Conservation (phyloP, 1,284 basidiomycete genomes). For the Melampsora americana region DNA sequence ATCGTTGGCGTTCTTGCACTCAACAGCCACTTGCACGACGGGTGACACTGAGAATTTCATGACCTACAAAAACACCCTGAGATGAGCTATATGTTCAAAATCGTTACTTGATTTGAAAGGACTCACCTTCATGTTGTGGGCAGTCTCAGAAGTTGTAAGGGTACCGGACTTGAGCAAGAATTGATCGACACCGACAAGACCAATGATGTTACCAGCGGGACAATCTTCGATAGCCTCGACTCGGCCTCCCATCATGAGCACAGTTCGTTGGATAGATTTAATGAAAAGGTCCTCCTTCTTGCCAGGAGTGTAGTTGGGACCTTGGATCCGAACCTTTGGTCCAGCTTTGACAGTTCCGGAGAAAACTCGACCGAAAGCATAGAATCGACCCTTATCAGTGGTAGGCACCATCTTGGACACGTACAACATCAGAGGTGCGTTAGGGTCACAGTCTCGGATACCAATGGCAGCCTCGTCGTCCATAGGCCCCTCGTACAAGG, state of each 20-base stretch:
- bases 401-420: slow-evolving; percentile 99
- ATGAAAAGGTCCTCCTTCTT: slow-evolving; percentile 98
- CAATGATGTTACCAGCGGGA: slow-evolving; percentile 96
- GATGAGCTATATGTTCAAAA: background rate
- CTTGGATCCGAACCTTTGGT: slow-evolving; percentile 99
- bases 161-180: slow-evolving; percentile 96
- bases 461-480: slow-evolving; percentile 98
- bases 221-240: slow-evolving; percentile 99
- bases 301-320: slow-evolving; percentile 96
- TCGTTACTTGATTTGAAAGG: slow-evolving; percentile 68
- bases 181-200: slow-evolving; percentile 99
- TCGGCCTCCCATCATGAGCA: slow-evolving; percentile 99
- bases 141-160: slow-evolving; percentile 93
- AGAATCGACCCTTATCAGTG: slow-evolving; percentile 99
- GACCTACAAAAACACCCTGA: slow-evolving; percentile 1
- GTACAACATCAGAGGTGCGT: slow-evolving; percentile 94
- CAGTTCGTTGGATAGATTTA: slow-evolving; percentile 98
- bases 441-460: slow-evolving; percentile 98
- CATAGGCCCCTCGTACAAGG: slow-evolving; percentile 99
- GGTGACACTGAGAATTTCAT: slow-evolving; percentile 70
- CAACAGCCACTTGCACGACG: slow-evolving; percentile 98
- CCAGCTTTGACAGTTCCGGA: slow-evolving; percentile 95
- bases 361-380: slow-evolving; percentile 99
- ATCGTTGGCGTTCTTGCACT: slow-evolving; percentile 99
- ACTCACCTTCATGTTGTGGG: slow-evolving; percentile 99